Conservation (phyloP, 1,139 yeast species). For the Hemisphaericaspora lyxosophila region DNA sequence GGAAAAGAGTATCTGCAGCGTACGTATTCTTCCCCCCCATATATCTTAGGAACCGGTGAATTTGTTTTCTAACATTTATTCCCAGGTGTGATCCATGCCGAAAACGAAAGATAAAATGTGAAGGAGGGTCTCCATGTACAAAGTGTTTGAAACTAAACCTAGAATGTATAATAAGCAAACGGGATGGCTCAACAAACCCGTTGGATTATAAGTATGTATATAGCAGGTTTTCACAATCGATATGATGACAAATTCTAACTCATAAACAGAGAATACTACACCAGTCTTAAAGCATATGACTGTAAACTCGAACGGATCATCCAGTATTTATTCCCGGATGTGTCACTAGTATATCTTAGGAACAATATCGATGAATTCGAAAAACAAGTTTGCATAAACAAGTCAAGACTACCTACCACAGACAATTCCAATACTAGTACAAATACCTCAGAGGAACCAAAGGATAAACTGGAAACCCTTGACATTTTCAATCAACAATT, state of each 20-base stretch:
- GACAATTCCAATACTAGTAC: not conserved
- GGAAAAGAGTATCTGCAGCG: conserved; percentile 17
- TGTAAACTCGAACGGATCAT: conserved; percentile 18
- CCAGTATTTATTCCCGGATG: conserved; percentile 14
- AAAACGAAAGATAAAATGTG: conserved; percentile 15
- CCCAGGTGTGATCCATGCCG: conserved; percentile 17
- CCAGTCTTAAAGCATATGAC: conserved; percentile 11
- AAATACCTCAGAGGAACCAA: not conserved
- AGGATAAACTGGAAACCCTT: conserved; percentile 6
- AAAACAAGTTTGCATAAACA: conserved; percentile 12
- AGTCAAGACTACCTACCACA: conserved; percentile 6
- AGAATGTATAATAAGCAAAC: conserved; percentile 11
- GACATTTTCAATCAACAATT: conserved; percentile 11
- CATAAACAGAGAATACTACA: conserved; percentile 10
- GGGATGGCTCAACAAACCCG: conserved; percentile 10
- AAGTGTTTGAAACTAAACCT: conserved; percentile 11
- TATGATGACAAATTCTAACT: too few species aligned
- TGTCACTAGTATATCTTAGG: conserved; percentile 13
- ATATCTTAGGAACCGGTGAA: too few species aligned
- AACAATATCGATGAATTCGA: conserved; percentile 16
- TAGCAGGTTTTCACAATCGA: too few species aligned
- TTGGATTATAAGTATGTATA: conserved; percentile 10
- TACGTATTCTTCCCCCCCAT: conserved; percentile 11
- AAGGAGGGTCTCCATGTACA: conserved; percentile 18
- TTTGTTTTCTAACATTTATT: not conserved